These are phyloP conservation scores for Pulveroboletus frians DNA, from an alignment of 768 basidiomycete species.

Conservation along the genomic window DNA sequence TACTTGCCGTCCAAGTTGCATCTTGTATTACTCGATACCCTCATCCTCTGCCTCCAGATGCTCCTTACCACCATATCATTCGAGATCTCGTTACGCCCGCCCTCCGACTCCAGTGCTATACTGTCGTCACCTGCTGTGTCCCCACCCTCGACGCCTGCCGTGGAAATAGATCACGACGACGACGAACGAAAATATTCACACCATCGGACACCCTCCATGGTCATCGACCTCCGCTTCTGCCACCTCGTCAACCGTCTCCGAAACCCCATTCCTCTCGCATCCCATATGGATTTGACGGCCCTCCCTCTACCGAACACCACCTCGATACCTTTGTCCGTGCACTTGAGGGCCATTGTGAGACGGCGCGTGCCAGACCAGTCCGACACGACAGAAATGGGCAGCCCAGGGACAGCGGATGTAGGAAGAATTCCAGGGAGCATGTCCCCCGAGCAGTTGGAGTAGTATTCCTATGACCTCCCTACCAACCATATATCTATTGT, in stretches of 20 bases:
- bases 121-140: slow-evolving; percentile 22
- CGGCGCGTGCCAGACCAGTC: slow-evolving; percentile 27
- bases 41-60: slow-evolving; percentile 63
- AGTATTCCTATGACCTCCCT: slow-evolving; percentile 10
- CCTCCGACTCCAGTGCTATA: slow-evolving; percentile 36
- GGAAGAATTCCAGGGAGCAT: slow-evolving; percentile 33
- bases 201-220: slow-evolving; percentile 37
- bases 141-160: slow-evolving; percentile 20
- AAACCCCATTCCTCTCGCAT: slow-evolving; percentile 41
- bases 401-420: slow-evolving; percentile 35
- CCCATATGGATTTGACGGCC: slow-evolving; percentile 28
- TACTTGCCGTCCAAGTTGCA: slow-evolving; percentile 60
- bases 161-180: slow-evolving; percentile 19
- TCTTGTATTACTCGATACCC: slow-evolving; percentile 60
- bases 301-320: slow-evolving; percentile 62
- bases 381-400: slow-evolving; percentile 21
- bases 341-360: slow-evolving; percentile 49
- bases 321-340: slow-evolving; percentile 44
- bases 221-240: slow-evolving; percentile 59
- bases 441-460: slow-evolving; percentile 17
- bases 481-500: slow-evolving; percentile 14
- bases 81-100: slow-evolving; percentile 45
- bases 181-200: slow-evolving; percentile 17
- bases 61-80: slow-evolving; percentile 65
- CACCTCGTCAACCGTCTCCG: slow-evolving; percentile 54